Percentiles rank a stretch among this genome's conserved stretches.
Evolutionary conservation across 1,284 basidiomycete species (phyloP).

Genomic region (Leccinum proximum): DNA sequence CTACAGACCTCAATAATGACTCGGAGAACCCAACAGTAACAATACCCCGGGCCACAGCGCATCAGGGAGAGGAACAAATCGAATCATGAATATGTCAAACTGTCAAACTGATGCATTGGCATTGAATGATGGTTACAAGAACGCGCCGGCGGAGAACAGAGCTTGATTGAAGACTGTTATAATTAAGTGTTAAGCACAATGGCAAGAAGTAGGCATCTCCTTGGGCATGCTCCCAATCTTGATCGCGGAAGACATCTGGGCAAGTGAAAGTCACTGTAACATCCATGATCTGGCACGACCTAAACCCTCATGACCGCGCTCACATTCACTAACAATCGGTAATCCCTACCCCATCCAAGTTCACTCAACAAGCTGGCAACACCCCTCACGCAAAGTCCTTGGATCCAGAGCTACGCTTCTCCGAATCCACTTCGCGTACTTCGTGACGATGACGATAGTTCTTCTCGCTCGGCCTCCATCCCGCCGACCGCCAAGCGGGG

Average conservation of each 20-base stretch:
- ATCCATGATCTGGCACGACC: not conserved
- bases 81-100: not conserved
- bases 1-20: not conserved
- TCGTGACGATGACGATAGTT: conserved; percentile 16
- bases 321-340: not conserved
- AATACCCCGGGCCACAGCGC: not conserved
- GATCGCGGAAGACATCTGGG: not conserved
- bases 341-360: not conserved
- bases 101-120: too few species aligned
- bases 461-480: conserved; percentile 27
- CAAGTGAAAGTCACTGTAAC: not conserved
- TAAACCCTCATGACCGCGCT: not conserved
- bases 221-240: not conserved
- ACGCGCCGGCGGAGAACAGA: too few species aligned
- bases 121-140: too few species aligned
- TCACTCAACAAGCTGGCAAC: not conserved
- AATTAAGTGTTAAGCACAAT: too few species aligned
- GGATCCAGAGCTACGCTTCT: conserved; percentile 25
- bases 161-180: too few species aligned
- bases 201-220: not conserved
- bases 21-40: not conserved
- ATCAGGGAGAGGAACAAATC: not conserved
- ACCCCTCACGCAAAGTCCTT: conserved; percentile 13
- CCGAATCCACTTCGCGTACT: conserved; percentile 6
- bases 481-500: conserved; percentile 22